Percentiles rank a stretch among this genome's conserved stretches.
These are phyloP conservation scores for Pezicula rhizophila DNA, from an alignment of 2,329 filamentous ascomycete species.

Conservation along the genomic window DNA sequence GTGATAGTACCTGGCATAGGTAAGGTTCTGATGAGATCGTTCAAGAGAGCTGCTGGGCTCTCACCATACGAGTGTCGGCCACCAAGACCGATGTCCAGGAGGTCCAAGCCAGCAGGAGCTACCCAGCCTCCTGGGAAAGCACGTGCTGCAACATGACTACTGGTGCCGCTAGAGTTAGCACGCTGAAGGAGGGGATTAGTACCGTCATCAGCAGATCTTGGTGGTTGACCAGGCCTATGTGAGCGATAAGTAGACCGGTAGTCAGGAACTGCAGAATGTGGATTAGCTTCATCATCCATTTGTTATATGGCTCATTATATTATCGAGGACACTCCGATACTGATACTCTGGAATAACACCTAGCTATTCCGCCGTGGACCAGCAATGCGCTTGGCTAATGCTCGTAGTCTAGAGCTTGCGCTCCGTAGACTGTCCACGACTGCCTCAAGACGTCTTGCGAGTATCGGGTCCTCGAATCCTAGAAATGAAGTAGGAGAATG, in stretches of 20 bases:
- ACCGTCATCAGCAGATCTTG: conserved; percentile 67
- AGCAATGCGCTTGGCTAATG: too few species aligned
- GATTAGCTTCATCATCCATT: conserved; percentile 20
- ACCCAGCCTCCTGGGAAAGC: conserved; percentile 45
- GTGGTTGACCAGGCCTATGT: conserved; percentile 42
- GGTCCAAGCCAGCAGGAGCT: conserved; percentile 26
- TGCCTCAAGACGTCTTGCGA: background rate
- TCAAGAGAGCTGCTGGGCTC: conserved; percentile 20
- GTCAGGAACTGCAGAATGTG: conserved; percentile 25
- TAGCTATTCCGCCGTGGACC: too few species aligned
- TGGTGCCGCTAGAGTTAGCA: conserved; percentile 30
- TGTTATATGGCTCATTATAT: background rate
- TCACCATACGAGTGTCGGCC: conserved; percentile 24
- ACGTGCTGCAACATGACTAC: conserved; percentile 42
- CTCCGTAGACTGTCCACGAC: background rate
- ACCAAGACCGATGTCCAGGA: conserved; percentile 26
- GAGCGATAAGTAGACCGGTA: conserved; percentile 39
- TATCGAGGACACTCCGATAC: background rate
- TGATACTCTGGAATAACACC: background rate
- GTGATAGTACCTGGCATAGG: conserved; percentile 25
- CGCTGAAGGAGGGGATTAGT: conserved; percentile 81
- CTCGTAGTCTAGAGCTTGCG: too few species aligned
- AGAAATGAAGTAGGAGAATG: conserved; percentile 3
- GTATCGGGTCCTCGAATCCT: too few species aligned
- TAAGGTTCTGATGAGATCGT: conserved; percentile 27